Evolutionary conservation across 176 grass and related monocot genomes (phyloP).

Genomic region (Rhipidocladum racemiflorum): DNA sequence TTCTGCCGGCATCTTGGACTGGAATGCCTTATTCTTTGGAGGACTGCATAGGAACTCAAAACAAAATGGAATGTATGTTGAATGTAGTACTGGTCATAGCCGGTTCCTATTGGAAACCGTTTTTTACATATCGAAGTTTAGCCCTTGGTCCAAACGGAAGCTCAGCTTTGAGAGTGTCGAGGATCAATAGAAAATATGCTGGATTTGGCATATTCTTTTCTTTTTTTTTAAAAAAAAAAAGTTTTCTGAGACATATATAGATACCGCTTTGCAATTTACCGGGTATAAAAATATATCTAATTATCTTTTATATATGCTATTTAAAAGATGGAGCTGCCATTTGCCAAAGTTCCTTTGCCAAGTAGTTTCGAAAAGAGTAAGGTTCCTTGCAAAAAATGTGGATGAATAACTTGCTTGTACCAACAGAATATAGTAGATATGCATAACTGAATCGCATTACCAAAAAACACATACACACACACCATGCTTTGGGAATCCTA

Average conservation of each 20-base stretch:
- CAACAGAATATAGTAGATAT: not conserved
- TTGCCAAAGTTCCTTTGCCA: not conserved
- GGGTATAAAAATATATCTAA: not conserved
- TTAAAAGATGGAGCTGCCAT: not conserved
- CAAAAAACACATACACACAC: not conserved
- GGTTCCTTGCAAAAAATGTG: not conserved
- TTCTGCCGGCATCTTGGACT: not conserved
- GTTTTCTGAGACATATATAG: not conserved
- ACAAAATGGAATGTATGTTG: not conserved
- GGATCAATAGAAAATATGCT: not conserved
- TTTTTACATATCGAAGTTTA: not conserved
- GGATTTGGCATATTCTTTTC: not conserved
- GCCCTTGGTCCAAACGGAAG: not conserved
- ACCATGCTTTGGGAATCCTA: not conserved
- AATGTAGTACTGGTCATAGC: not conserved
- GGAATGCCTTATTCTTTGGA: not conserved
- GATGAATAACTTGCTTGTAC: not conserved
- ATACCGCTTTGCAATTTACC: not conserved
- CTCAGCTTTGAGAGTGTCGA: not conserved
- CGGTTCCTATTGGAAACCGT: constrained; percentile 5
- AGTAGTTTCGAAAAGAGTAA: not conserved
- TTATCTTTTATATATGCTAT: too few species aligned
- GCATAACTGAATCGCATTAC: constrained; percentile 5
- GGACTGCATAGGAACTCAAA: not conserved
- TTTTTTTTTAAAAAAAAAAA: too few species aligned